phyloP scores from a whole-genome alignment of 129 eudicot species.

The Flaveria bidentis region DNA sequence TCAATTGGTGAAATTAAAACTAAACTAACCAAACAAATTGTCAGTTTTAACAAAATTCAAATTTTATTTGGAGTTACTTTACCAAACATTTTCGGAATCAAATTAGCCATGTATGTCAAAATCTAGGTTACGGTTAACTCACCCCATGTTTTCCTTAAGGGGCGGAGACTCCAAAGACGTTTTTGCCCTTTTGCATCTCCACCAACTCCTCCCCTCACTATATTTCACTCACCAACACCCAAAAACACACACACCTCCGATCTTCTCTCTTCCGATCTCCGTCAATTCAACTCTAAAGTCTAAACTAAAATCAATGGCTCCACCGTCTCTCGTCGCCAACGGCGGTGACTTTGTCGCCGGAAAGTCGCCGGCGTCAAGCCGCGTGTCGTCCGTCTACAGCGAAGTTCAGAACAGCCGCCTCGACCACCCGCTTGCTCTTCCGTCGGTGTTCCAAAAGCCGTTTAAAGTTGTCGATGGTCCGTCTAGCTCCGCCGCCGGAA shows the following conservation, averaged over 20 bases:
- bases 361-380: conserved; percentile 48
- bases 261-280: conserved; percentile 33
- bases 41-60: too few relatives aligned
- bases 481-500: conserved; percentile 82
- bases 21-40: too few relatives aligned
- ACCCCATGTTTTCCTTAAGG: conserved; percentile 3
- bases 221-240: conserved; percentile 11
- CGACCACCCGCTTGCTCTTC: conserved; percentile 79
- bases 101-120: too few relatives aligned
- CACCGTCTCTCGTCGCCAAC: conserved; percentile 49
- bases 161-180: conserved; percentile 38
- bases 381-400: conserved; percentile 72
- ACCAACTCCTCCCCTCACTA: conserved; percentile 38
- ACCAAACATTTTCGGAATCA: too few relatives aligned
- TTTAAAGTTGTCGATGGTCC: conserved; percentile 77
- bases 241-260: conserved; percentile 25
- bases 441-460: conserved; percentile 58
- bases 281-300: conserved; percentile 9
- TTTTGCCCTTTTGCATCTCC: conserved; percentile 28
- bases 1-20: too few relatives aligned
- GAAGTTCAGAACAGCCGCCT: conserved; percentile 95
- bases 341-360: conserved; percentile 48
- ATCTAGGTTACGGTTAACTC: too few relatives aligned
- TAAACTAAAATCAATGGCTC: conserved; percentile 42
- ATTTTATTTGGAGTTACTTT: too few relatives aligned